Conservation (phyloP, 1,284 basidiomycete genomes). For the Laetiporus sulphureus region DNA sequence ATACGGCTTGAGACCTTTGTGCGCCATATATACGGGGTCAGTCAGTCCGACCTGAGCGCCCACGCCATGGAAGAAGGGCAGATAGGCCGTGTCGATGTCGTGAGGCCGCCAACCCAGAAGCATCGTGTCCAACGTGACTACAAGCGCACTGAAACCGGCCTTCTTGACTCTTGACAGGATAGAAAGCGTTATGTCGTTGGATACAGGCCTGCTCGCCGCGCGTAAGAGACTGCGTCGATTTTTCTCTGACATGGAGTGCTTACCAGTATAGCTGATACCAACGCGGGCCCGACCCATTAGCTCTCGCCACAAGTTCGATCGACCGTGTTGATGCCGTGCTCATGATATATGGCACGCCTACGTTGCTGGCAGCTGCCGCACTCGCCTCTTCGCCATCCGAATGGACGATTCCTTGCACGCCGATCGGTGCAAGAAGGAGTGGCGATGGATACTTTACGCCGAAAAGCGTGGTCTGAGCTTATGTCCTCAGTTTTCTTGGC, state of each 20-base stretch:
- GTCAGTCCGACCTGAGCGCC: conserved; percentile 52
- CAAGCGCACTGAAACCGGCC: conserved; percentile 58
- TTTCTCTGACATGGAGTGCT: conserved; percentile 3
- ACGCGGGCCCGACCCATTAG: conserved; percentile 53
- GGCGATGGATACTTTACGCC: conserved; percentile 62
- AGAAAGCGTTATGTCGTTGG: conserved; percentile 57
- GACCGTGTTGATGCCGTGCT: conserved; percentile 66
- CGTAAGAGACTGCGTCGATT: not conserved
- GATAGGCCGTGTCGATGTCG: conserved; percentile 52
- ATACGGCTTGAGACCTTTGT: conserved; percentile 36
- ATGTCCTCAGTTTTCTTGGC: conserved; percentile 2
- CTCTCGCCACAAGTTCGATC: conserved; percentile 68
- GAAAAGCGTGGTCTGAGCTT: conserved; percentile 55
- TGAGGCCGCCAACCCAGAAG: conserved; percentile 62
- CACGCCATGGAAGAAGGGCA: conserved; percentile 56
- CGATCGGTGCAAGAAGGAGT: conserved; percentile 67
- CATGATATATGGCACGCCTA: conserved; percentile 65
- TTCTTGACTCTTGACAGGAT: conserved; percentile 59
- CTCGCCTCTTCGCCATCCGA: conserved; percentile 63
- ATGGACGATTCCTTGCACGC: conserved; percentile 61
- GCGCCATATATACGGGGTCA: conserved; percentile 67
- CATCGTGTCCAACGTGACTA: conserved; percentile 66
- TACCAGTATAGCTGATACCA: conserved; percentile 84
- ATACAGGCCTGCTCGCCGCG: conserved; percentile 42
- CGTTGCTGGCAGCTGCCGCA: conserved; percentile 55